These are phyloP conservation scores for Tagetes erecta DNA, from an alignment of 129 eudicot species.

Conservation along the genomic window DNA sequence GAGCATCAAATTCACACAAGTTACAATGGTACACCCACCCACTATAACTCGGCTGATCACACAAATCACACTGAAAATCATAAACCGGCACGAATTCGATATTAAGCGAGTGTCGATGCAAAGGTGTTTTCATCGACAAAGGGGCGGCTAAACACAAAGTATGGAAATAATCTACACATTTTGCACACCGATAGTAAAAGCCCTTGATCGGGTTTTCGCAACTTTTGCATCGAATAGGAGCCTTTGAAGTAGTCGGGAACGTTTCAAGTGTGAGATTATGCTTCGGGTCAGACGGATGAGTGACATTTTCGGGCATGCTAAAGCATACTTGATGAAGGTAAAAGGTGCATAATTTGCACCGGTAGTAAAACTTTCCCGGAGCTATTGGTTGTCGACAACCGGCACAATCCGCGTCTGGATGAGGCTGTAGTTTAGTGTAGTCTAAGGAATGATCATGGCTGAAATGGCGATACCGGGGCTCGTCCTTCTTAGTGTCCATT, in stretches of 20 bases:
- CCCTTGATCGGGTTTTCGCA: conserved; percentile 43
- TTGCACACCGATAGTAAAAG: conserved; percentile 47
- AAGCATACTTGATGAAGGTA: conserved; percentile 64
- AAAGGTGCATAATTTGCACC: conserved; percentile 50
- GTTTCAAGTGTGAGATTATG: conserved; percentile 51
- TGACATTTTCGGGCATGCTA: conserved; percentile 52
- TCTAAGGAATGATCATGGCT: conserved; percentile 53
- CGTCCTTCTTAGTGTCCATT: conserved; percentile 28
- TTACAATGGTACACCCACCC: conserved; percentile 69
- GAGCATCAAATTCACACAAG: conserved; percentile 59
- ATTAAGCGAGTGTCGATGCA: conserved; percentile 50
- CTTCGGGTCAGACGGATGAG: conserved; percentile 52
- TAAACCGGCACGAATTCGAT: conserved; percentile 50
- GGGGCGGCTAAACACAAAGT: conserved; percentile 57
- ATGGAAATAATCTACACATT: conserved; percentile 48
- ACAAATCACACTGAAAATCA: conserved; percentile 60
- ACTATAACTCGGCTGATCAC: conserved; percentile 45
- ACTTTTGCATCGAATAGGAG: conserved; percentile 40
- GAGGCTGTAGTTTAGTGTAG: conserved; percentile 26
- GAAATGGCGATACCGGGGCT: conserved; percentile 32
- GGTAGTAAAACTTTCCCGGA: conserved; percentile 44
- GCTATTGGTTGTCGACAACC: conserved; percentile 45
- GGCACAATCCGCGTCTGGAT: conserved; percentile 34
- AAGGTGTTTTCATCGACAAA: conserved; percentile 49
- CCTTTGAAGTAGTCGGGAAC: conserved; percentile 29